These are phyloP conservation scores for Penicillium chermesinum DNA, from an alignment of 495 filamentous ascomycete species.

Conservation along the genomic window DNA sequence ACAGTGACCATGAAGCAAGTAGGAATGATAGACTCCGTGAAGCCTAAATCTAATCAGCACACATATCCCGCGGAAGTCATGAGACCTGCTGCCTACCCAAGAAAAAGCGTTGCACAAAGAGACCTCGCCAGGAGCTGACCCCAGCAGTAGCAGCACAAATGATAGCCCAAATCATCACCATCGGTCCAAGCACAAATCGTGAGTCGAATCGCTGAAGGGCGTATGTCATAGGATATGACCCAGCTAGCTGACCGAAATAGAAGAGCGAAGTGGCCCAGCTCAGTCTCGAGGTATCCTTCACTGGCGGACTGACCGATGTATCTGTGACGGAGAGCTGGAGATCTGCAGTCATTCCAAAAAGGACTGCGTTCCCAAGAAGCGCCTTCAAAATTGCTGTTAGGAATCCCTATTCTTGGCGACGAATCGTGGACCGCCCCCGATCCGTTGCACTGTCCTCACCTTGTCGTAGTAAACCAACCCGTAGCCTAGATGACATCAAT, in stretches of 20 bases:
- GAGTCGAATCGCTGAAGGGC: not conserved
- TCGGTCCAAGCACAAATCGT: not conserved
- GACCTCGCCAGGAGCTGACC: not conserved
- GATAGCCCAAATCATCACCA: constrained; percentile 3
- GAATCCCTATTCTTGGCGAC: too few relatives aligned
- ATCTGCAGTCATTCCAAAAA: not conserved
- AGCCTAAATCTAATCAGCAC: not conserved
- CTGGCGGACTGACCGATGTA: not conserved
- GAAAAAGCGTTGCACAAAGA: constrained; percentile 2
- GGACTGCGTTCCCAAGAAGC: not conserved
- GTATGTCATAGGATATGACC: not conserved
- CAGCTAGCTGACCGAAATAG: constrained; percentile 1
- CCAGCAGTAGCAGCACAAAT: constrained; percentile 1
- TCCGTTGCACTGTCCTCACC: too few relatives aligned
- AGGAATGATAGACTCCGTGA: constrained; percentile 3
- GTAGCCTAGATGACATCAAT: not conserved
- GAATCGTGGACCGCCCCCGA: too few relatives aligned
- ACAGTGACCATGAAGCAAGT: constrained; percentile 3
- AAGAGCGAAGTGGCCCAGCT: constrained; percentile 2
- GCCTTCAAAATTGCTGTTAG: not conserved
- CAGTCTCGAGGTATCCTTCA: not conserved
- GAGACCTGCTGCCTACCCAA: not conserved
- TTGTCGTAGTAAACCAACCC: constrained; percentile 3
- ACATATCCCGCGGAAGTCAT: not conserved
- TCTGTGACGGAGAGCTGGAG: constrained; percentile 1